These are phyloP conservation scores for Umbellularia californica DNA, from an alignment of 164 flowering plant genomes.

Conservation along the genomic window DNA sequence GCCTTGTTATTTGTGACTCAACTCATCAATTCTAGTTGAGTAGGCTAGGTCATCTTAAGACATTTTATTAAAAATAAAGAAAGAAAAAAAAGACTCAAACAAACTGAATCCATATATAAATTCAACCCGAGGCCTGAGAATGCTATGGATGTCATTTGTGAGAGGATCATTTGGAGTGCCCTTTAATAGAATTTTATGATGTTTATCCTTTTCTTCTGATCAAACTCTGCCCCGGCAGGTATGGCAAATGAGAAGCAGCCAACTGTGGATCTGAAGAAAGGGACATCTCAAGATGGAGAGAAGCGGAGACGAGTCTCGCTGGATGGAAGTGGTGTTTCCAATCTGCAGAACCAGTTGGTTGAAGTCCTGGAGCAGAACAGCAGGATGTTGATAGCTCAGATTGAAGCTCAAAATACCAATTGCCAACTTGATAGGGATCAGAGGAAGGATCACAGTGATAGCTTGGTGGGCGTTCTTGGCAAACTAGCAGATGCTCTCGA, in stretches of 20 bases:
- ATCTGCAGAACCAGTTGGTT: constrained; percentile 51
- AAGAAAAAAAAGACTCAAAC: neutral
- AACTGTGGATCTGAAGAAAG: constrained; percentile 36
- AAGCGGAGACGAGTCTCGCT: constrained; percentile 45
- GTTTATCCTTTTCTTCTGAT: neutral
- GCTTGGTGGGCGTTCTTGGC: constrained; percentile 57
- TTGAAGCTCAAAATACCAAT: constrained; percentile 67
- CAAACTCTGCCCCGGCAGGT: constrained; percentile 28
- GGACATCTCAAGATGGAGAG: constrained; percentile 44
- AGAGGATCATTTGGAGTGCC: neutral
- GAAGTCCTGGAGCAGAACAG: constrained; percentile 63
- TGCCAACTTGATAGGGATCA: constrained; percentile 61
- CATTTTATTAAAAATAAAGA: neutral
- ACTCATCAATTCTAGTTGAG: too few relatives aligned
- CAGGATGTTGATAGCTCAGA: constrained; percentile 49
- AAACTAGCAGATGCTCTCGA: constrained; percentile 84
- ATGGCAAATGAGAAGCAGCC: constrained; percentile 35
- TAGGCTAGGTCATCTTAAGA: neutral
- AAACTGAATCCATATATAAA: too few relatives aligned
- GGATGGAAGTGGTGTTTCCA: constrained; percentile 31
- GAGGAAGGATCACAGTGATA: constrained; percentile 47
- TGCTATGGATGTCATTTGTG: neutral
- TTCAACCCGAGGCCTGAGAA: neutral
- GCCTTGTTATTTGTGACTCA: too few relatives aligned
- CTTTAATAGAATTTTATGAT: neutral